Conservation (phyloP, 768 basidiomycete species). For the Auricularia sp. region DNA sequence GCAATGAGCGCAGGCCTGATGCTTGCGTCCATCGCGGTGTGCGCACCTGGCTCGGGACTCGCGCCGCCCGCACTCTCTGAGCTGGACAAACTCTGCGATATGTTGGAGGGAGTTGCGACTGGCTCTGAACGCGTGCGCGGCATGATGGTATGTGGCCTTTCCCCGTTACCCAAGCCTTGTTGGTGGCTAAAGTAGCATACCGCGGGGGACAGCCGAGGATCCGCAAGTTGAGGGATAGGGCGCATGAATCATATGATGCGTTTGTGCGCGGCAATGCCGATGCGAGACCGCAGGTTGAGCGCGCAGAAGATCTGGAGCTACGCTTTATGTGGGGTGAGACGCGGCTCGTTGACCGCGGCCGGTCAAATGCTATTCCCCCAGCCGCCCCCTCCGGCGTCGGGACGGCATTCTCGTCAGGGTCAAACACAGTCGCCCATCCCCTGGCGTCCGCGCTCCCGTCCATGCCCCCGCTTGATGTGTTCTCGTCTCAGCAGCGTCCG, state of each 20-base stretch:
- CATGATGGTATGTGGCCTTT: too few species aligned
- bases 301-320: background rate
- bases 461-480: too few species aligned
- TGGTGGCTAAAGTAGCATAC: too few species aligned
- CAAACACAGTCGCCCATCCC: too few species aligned
- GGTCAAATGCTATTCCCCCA: too few species aligned
- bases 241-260: background rate
- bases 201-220: background rate
- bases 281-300: background rate
- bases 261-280: background rate
- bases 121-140: conserved; percentile 14
- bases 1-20: conserved; percentile 45
- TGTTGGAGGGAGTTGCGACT: conserved; percentile 55
- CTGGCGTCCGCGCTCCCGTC: too few species aligned
- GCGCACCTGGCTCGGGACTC: conserved; percentile 61
- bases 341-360: background rate
- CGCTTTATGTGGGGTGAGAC: background rate
- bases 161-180: too few species aligned
- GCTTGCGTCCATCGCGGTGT: conserved; percentile 67
- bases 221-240: background rate
- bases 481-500: too few species aligned
- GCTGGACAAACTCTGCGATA: conserved; percentile 47
- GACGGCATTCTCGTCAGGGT: too few species aligned
- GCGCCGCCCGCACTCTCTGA: conserved; percentile 62
- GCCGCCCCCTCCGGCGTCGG: too few species aligned